Evolutionary conservation across 192 early-diverging fungal genomes (phyloP), one percentile per base, ranked within the genome.

Genomic region (Coemansia aciculifera): DNA sequence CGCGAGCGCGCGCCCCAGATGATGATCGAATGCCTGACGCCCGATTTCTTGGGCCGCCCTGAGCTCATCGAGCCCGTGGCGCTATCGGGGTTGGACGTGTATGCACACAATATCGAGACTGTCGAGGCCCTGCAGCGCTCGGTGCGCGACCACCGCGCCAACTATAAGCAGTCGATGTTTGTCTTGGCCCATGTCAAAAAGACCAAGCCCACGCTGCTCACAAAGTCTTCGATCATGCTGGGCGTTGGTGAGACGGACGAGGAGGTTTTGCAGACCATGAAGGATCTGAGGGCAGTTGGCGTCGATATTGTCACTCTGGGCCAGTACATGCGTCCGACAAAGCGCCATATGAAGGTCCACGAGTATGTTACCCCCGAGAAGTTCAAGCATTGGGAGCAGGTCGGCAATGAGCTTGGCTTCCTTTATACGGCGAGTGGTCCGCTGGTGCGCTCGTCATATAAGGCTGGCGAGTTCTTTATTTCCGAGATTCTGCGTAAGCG

Each of bases 291-390:
- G 54, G 85, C 87, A 23, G 85, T 89, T 13, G 86, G 91, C 43
- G 95, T 97, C 23, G 97, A 99, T 71, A 93, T 94, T 44, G 87
- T 99, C 19, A 99, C 97, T 10, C 83, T 99, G 63, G 97, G 97
- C n/a, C 97, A 99, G 80, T 99, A 99, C 76, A 99, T 99, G 97
- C 88, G 94, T 49, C 97, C 97, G n/a, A 97, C 97, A 23, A 99
- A 97, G 86, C 90, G 92, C 66, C 95, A 99, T 78, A 95, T 99
- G 94, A 96, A 96, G 86, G 92, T 98, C 21, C 86, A 92, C 62
- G 95, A 95, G 72, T 99, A 97, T 68, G 90, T 99, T 42, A 88
- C 90, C 46, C 95, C 95, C 4, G 90, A 92, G 49, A 94, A 93
- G 75, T 99, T 96, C 76, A 90, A 90, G 67, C 86, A 93, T 66